A percentile compares a stretch with the other conserved stretches of the same genome.
Conservation (phyloP, 2,329 filamentous ascomycete species). For the Lachnum nothofagi region DNA sequence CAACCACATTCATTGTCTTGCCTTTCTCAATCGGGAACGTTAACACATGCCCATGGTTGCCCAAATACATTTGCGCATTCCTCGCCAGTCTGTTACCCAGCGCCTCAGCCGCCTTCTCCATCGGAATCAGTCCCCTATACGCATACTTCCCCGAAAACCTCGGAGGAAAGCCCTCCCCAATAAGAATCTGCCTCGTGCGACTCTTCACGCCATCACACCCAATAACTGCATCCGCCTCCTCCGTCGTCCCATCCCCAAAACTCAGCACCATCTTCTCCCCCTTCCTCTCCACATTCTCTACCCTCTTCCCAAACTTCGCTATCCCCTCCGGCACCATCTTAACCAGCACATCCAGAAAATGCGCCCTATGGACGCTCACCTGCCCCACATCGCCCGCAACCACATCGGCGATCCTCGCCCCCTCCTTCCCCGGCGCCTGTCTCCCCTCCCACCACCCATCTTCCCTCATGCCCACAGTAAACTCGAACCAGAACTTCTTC, state of each 20-base stretch:
- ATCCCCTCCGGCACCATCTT: conserved; percentile 37
- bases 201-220: conserved; percentile 63
- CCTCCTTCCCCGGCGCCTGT: conserved; percentile 18
- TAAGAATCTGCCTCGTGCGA: conserved; percentile 45
- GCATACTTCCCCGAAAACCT: conserved; percentile 55
- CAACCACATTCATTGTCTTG: conserved; percentile 49
- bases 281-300: conserved; percentile 31
- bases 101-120: conserved; percentile 45
- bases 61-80: conserved; percentile 44
- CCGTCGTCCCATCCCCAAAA: conserved; percentile 43
- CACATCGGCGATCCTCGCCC: conserved; percentile 14
- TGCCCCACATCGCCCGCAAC: conserved; percentile 24
- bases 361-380: conserved; percentile 28
- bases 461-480: conserved; percentile 23
- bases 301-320: conserved; percentile 34
- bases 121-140: conserved; percentile 58
- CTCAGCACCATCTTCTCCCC: conserved; percentile 30
- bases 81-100: conserved; percentile 46
- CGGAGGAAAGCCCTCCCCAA: conserved; percentile 37
- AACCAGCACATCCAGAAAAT: conserved; percentile 30
- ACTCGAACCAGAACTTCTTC: conserved; percentile 29
- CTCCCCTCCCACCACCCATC: conserved; percentile 22
- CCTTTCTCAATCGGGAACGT: conserved; percentile 58
- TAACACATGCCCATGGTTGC: conserved; percentile 52
- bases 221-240: conserved; percentile 45